Percentiles rank a stretch among this genome's conserved stretches.
These are phyloP conservation scores for Galium porrigens DNA, from an alignment of 305 asterid genomes.

Conservation along the genomic window DNA sequence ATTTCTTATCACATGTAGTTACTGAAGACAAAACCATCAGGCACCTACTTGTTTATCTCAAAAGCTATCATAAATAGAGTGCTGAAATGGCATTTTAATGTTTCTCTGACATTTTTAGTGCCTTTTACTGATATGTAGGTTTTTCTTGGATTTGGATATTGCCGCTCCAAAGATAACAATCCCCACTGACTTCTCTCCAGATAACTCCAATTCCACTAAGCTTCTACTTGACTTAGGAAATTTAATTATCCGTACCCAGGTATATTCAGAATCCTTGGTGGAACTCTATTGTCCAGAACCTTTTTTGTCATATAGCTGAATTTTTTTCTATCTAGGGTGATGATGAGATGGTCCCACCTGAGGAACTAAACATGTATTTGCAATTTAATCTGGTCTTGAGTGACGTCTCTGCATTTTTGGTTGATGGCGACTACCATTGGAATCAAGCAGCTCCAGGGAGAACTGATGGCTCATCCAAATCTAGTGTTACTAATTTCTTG, in stretches of 20 bases:
- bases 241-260: constrained; percentile 72
- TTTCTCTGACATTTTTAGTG: not conserved
- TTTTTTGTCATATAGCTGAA: constrained; percentile 10
- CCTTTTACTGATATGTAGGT: constrained; percentile 32
- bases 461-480: constrained; percentile 29
- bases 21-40: not conserved
- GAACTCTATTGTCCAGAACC: constrained; percentile 1
- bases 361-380: constrained; percentile 64
- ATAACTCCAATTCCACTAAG: constrained; percentile 60
- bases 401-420: constrained; percentile 86
- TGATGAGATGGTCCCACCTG: constrained; percentile 47
- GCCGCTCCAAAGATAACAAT: constrained; percentile 94
- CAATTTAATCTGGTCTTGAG: constrained; percentile 77
- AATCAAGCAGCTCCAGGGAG: constrained; percentile 27
- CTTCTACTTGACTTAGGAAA: constrained; percentile 94
- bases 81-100: not conserved
- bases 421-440: constrained; percentile 90
- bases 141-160: constrained; percentile 79
- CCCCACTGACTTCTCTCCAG: constrained; percentile 79
- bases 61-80: not conserved
- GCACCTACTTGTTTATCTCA: not conserved
- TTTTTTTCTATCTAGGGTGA: constrained; percentile 46
- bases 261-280: constrained; percentile 18
- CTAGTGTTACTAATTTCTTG: constrained; percentile 35
- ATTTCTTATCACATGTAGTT: constrained; percentile 25